These are phyloP conservation scores for Hypoxylon perforatum DNA, from an alignment of 495 filamentous ascomycete species.

Conservation along the genomic window DNA sequence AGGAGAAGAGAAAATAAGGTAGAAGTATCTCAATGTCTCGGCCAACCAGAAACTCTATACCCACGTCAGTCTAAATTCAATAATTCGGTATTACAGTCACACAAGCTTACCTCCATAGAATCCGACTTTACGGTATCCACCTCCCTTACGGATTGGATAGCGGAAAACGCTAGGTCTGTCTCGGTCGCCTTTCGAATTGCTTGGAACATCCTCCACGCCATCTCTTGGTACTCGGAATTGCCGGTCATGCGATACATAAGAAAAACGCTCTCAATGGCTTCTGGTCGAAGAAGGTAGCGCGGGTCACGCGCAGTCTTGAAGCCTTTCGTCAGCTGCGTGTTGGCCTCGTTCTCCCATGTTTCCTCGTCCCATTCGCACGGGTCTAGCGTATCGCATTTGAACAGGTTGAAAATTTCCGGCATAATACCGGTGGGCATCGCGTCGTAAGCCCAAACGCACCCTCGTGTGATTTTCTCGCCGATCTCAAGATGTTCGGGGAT, in stretches of 20 bases:
- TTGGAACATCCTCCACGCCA: slow-evolving; percentile 82
- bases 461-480: slow-evolving; percentile 76
- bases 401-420: slow-evolving; percentile 72
- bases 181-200: slow-evolving; percentile 69
- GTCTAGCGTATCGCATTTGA: slow-evolving; percentile 59
- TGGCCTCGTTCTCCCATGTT: slow-evolving; percentile 20
- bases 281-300: slow-evolving; percentile 65
- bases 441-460: slow-evolving; percentile 83
- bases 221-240: slow-evolving; percentile 69
- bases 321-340: slow-evolving; percentile 33
- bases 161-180: slow-evolving; percentile 56
- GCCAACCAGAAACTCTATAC: slow-evolving; percentile 65
- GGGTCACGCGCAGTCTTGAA: slow-evolving; percentile 44
- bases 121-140: slow-evolving; percentile 47
- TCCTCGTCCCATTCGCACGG: slow-evolving; percentile 42
- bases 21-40: slow-evolving; percentile 88
- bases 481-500: slow-evolving; percentile 73
- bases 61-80: slow-evolving; percentile 16
- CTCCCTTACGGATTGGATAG: slow-evolving; percentile 39
- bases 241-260: slow-evolving; percentile 81
- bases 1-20: slow-evolving; percentile 80
- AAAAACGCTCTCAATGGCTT: slow-evolving; percentile 80
- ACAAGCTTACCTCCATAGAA: slow-evolving; percentile 53
- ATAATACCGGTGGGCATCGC: slow-evolving; percentile 77
- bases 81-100: neutral